These are phyloP conservation scores for Volvox carteri DNA, from an alignment of 163 green algal genomes.

Conservation along the genomic window DNA sequence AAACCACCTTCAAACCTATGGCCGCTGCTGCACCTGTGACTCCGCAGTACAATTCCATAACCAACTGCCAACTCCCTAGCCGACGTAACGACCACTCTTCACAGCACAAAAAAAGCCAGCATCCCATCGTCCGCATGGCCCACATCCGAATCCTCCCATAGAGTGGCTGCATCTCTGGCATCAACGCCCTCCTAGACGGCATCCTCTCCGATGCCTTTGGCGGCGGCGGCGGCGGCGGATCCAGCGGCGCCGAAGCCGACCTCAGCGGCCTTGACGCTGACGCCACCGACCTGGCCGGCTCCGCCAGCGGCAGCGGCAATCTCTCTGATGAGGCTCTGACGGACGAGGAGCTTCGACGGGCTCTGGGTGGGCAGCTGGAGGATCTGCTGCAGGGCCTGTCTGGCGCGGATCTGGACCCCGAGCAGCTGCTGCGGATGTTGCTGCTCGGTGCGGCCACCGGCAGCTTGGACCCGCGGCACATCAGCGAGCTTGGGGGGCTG, in stretches of 20 bases:
- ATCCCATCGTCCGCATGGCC: no score
- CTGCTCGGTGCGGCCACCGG: background rate
- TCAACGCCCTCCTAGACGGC: background rate
- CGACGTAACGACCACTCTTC: no score
- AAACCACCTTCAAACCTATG: no score
- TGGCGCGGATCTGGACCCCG: background rate
- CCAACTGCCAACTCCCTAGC: no score
- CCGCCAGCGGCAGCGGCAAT: background rate
- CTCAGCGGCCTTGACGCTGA: background rate
- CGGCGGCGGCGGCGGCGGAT: background rate
- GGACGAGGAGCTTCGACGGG: background rate
- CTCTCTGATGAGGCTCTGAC: background rate
- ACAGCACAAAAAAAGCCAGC: no score
- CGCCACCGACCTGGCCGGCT: background rate
- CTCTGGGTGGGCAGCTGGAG: background rate
- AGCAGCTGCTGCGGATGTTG: background rate
- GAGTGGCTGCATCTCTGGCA: background rate
- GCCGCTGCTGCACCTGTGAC: no score
- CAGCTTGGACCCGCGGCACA: background rate
- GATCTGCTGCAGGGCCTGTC: background rate
- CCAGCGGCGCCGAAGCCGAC: no score
- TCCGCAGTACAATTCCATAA: no score
- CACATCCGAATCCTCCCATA: no score
- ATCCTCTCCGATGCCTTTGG: background rate
- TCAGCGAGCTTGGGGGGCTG: background rate